A percentile compares a stretch with the other conserved stretches of the same genome.
Evolutionary conservation across 768 basidiomycete species (phyloP).

Genomic region (Terana coerulea): DNA sequence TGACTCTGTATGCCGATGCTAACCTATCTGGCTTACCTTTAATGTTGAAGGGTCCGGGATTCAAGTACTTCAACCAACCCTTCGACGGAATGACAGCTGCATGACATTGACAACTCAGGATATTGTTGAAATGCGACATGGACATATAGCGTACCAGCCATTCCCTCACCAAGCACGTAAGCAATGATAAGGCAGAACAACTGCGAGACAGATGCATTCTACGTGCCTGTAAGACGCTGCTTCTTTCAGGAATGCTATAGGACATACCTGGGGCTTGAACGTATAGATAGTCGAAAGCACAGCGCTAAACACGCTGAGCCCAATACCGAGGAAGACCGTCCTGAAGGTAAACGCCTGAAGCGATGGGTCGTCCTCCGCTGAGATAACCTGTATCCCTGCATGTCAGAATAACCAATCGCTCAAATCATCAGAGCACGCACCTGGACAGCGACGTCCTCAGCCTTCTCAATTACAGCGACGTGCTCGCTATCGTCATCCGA

Average conservation of each 20-base stretch:
- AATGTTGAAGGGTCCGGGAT: slow-evolving; percentile 61
- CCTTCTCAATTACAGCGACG: slow-evolving; percentile 33
- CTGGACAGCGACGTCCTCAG: slow-evolving; percentile 42
- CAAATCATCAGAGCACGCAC: slow-evolving; percentile 18
- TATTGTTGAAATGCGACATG: slow-evolving; percentile 8
- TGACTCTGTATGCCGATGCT: neutral
- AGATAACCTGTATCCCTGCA: slow-evolving; percentile 37
- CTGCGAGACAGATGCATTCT: slow-evolving; percentile 51
- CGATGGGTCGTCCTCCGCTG: slow-evolving; percentile 45
- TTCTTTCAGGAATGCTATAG: neutral
- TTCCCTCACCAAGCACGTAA: slow-evolving; percentile 47
- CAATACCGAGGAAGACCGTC: slow-evolving; percentile 43
- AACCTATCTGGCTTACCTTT: slow-evolving; percentile 32
- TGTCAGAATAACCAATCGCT: neutral
- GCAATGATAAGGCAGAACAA: slow-evolving; percentile 55
- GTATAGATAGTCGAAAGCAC: slow-evolving; percentile 35
- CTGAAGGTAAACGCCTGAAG: slow-evolving; percentile 48
- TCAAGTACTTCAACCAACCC: slow-evolving; percentile 52
- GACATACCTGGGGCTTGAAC: slow-evolving; percentile 31
- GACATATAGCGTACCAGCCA: slow-evolving; percentile 40
- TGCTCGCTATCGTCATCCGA: slow-evolving; percentile 16
- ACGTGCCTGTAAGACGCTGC: slow-evolving; percentile 26
- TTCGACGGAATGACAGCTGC: slow-evolving; percentile 38
- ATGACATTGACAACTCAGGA: neutral
- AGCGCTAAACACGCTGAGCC: slow-evolving; percentile 45